These are phyloP conservation scores for Neoboletus brunneissimus DNA, from an alignment of 768 basidiomycete species.

Conservation along the genomic window DNA sequence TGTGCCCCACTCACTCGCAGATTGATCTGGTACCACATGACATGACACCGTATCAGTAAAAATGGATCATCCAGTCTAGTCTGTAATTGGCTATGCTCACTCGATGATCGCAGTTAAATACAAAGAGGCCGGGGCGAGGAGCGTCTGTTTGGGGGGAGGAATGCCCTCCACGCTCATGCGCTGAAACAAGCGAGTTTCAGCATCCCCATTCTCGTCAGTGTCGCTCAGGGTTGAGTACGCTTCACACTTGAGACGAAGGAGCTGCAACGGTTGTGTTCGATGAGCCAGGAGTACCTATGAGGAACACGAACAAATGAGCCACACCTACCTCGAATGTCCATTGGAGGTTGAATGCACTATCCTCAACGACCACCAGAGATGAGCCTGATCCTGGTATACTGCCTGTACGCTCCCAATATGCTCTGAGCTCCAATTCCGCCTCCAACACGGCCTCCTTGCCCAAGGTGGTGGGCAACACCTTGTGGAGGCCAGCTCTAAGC, in stretches of 20 bases:
- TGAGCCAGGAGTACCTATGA: constrained; percentile 10
- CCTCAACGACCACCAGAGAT: constrained; percentile 38
- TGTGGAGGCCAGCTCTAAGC: constrained; percentile 68
- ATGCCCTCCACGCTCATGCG: constrained; percentile 53
- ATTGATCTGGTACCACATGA: constrained; percentile 53
- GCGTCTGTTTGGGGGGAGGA: constrained; percentile 48
- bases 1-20: constrained; percentile 69
- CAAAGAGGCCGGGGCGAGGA: constrained; percentile 78
- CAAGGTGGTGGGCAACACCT: constrained; percentile 71
- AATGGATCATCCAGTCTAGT: constrained; percentile 14
- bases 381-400: constrained; percentile 33
- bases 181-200: constrained; percentile 61
- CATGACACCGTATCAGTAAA: constrained; percentile 28
- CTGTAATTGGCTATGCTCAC: constrained; percentile 49
- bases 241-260: constrained; percentile 82
- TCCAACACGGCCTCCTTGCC: constrained; percentile 92
- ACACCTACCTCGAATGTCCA: constrained; percentile 69
- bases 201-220: constrained; percentile 67
- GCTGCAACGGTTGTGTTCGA: constrained; percentile 36
- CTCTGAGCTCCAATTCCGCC: constrained; percentile 88
- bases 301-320: neutral
- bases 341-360: constrained; percentile 64
- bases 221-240: constrained; percentile 85
- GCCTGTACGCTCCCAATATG: constrained; percentile 77
- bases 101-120: constrained; percentile 93